Conservation (phyloP, 2,329 filamentous ascomycete species). For the Aspergillus quadrilineatus region DNA sequence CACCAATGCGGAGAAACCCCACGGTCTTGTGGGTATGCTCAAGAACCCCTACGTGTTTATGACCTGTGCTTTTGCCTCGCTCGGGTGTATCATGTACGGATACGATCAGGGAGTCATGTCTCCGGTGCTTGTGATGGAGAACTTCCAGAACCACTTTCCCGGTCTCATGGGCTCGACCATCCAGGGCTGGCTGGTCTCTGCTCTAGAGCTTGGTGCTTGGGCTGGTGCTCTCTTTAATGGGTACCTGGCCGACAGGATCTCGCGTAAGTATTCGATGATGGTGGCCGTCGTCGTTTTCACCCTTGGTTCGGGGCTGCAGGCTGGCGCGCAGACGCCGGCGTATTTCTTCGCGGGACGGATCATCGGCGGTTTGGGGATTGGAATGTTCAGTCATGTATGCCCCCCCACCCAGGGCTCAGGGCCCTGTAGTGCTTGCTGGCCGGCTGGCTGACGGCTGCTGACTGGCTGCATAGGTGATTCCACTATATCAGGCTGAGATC, state of each 20-base stretch:
- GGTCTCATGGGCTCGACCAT: slow-evolving; percentile 30
- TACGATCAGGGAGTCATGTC: slow-evolving; percentile 6
- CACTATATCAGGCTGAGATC: slow-evolving; percentile 40
- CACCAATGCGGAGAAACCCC: slow-evolving; percentile 38
- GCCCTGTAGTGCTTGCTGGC: neutral
- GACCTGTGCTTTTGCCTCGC: slow-evolving; percentile 38
- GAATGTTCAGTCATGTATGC: slow-evolving; percentile 22
- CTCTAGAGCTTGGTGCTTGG: slow-evolving; percentile 39
- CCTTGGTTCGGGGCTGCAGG: slow-evolving; percentile 28
- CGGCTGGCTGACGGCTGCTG: neutral
- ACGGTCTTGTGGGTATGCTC: slow-evolving; percentile 41
- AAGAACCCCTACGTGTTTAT: slow-evolving; percentile 44
- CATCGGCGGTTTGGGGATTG: slow-evolving; percentile 12
- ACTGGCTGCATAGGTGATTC: slow-evolving; percentile 22
- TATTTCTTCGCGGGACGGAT: slow-evolving; percentile 25
- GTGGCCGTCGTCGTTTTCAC: slow-evolving; percentile 36
- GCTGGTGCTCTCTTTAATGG: slow-evolving; percentile 33
- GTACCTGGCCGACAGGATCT: slow-evolving; percentile 30
- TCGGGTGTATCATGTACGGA: slow-evolving; percentile 31
- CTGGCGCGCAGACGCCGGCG: slow-evolving; percentile 29
- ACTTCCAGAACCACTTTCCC: slow-evolving; percentile 38
- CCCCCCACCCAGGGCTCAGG: too few relatives aligned
- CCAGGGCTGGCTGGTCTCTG: slow-evolving; percentile 35
- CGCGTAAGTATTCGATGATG: slow-evolving; percentile 36
- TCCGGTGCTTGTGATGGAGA: slow-evolving; percentile 46